Conservation (phyloP, 1,284 basidiomycete species). For the Wallemia ichthyophaga region DNA sequence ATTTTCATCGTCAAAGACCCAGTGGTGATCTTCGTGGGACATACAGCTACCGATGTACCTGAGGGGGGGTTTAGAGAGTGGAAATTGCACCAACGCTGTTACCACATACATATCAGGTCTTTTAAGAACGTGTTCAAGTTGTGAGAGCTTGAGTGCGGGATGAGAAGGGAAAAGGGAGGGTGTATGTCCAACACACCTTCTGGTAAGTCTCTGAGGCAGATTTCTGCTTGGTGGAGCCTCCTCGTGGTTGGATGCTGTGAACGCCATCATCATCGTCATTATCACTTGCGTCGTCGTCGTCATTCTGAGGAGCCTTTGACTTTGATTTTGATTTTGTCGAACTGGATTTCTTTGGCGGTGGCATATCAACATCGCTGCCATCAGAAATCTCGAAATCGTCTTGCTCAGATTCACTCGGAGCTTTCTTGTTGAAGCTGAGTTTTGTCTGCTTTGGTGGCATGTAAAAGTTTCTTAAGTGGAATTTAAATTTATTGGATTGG, state of each 20-base stretch:
- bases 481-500: too few relatives aligned
- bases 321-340: conserved; percentile 10
- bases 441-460: neutral
- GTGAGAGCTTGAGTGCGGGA: conserved; percentile 34
- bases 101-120: conserved; percentile 46
- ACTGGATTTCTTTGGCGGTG: conserved; percentile 14
- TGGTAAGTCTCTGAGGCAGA: conserved; percentile 72
- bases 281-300: conserved; percentile 7
- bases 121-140: conserved; percentile 84
- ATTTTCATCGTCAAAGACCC: conserved; percentile 53
- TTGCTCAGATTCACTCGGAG: neutral
- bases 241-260: conserved; percentile 6
- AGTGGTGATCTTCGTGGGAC: conserved; percentile 34
- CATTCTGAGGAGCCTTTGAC: conserved; percentile 9
- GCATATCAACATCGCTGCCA: conserved; percentile 2
- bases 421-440: neutral
- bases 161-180: conserved; percentile 4
- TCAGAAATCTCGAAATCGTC: neutral
- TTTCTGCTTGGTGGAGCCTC: conserved; percentile 29
- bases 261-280: conserved; percentile 13
- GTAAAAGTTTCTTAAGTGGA: neutral
- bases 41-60: conserved; percentile 80
- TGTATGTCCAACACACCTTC: conserved; percentile 27
- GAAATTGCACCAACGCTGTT: neutral
- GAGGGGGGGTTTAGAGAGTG: neutral